A percentile compares a stretch with the other conserved stretches of the same genome.
phyloP scores from a whole-genome alignment of 192 early-diverging fungal species.

The Martensiomyces pterosporus region DNA sequence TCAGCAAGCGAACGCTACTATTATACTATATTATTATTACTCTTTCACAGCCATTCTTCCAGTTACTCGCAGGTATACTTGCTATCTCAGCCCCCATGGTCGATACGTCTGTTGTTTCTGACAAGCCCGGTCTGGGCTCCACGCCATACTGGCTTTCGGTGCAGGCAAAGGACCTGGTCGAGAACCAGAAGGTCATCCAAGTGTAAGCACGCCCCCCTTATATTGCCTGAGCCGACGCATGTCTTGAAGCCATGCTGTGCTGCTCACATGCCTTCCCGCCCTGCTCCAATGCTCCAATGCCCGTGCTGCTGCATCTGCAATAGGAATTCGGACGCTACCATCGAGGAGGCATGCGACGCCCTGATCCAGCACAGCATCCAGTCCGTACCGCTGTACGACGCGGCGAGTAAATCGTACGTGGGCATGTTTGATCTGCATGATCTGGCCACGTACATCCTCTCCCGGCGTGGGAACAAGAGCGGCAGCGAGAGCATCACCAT shows the following conservation, averaged over 20 bases:
- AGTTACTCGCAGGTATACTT: no score
- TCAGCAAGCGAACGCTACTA: no score
- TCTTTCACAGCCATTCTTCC: no score
- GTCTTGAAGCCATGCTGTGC: no score
- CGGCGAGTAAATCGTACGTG: constrained; percentile 55
- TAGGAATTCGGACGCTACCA: constrained; percentile 54
- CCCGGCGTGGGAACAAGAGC: constrained; percentile 9
- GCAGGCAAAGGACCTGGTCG: constrained; percentile 56
- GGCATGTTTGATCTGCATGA: constrained; percentile 90
- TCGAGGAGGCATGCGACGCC: constrained; percentile 68
- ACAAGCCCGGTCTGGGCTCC: constrained; percentile 32
- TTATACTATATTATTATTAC: no score
- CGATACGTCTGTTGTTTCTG: constrained; percentile 1
- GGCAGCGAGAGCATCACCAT: constrained; percentile 1
- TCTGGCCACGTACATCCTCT: constrained; percentile 69
- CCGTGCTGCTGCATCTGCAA: no score
- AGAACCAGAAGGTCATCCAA: constrained; percentile 60
- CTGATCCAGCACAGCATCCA: constrained; percentile 73
- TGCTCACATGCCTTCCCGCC: no score
- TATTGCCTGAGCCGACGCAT: no score
- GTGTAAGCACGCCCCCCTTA: no score
- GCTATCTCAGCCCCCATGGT: not conserved
- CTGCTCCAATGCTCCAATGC: no score
- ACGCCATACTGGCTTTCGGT: constrained; percentile 62
- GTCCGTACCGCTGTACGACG: constrained; percentile 75